Evolutionary conservation across 495 filamentous ascomycete genomes (phyloP).

Genomic region (Penicillium roqueforti): DNA sequence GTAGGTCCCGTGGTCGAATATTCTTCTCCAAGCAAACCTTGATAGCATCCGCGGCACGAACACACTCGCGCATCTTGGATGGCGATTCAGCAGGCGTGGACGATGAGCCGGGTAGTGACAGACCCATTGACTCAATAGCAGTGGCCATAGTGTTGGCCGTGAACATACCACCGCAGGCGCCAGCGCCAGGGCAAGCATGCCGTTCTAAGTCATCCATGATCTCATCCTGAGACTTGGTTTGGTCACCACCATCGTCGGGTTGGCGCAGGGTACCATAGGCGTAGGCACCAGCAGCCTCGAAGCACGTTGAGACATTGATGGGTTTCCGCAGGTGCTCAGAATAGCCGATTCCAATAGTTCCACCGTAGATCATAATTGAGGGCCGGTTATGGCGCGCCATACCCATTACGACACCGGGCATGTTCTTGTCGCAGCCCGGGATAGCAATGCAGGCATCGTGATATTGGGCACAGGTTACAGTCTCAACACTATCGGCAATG

Average conservation of each 20-base stretch:
- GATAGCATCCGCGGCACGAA: slow-evolving; percentile 82
- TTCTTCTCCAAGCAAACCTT: slow-evolving; percentile 80
- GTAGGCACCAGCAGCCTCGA: slow-evolving; percentile 87
- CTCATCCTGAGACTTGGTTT: slow-evolving; percentile 62
- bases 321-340: slow-evolving; percentile 70
- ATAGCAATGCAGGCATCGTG: slow-evolving; percentile 95
- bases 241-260: slow-evolving; percentile 53
- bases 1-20: slow-evolving; percentile 77
- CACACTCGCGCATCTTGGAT: slow-evolving; percentile 88
- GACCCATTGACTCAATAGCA: slow-evolving; percentile 92
- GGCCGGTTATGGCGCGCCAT: slow-evolving; percentile 91
- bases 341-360: slow-evolving; percentile 83
- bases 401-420: slow-evolving; percentile 85
- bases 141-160: slow-evolving; percentile 98
- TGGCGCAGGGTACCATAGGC: slow-evolving; percentile 64
- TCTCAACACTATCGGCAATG: slow-evolving; percentile 94
- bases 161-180: slow-evolving; percentile 96
- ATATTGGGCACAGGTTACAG: slow-evolving; percentile 78
- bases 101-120: slow-evolving; percentile 84
- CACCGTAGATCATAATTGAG: slow-evolving; percentile 81
- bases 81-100: slow-evolving; percentile 84
- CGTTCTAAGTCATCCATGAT: slow-evolving; percentile 83
- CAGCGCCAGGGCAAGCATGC: slow-evolving; percentile 83
- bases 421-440: slow-evolving; percentile 98
- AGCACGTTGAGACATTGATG: slow-evolving; percentile 88